These are phyloP conservation scores for Physcomitrellopsis africana DNA, from an alignment of 225 moss, liverwort and hornwort genomes.

Conservation along the genomic window DNA sequence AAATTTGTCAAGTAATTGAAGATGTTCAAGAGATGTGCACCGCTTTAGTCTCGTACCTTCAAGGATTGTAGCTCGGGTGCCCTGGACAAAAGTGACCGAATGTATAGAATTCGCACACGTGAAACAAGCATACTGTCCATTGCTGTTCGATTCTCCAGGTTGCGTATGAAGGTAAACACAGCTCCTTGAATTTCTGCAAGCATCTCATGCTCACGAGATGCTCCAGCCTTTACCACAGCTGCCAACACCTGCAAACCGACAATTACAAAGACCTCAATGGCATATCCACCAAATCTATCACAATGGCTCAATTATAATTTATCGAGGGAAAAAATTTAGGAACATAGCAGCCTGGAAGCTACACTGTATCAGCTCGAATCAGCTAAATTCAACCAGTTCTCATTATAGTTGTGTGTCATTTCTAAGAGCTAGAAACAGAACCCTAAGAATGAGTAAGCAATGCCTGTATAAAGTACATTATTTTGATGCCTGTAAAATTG, in stretches of 20 bases:
- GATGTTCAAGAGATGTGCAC: neutral
- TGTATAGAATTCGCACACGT: slow-evolving; percentile 81
- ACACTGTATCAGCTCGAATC: neutral
- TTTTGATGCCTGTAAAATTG: slow-evolving; percentile 4
- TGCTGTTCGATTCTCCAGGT: slow-evolving; percentile 69
- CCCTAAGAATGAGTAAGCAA: neutral
- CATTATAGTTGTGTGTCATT: neutral
- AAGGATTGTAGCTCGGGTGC: slow-evolving; percentile 76
- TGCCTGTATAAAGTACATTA: neutral
- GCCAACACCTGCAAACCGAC: slow-evolving; percentile 58
- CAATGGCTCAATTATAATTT: neutral
- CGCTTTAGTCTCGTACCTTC: slow-evolving; percentile 31
- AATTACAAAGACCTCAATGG: slow-evolving; percentile 10
- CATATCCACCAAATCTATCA: neutral
- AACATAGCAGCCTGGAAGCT: neutral
- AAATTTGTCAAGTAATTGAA: neutral
- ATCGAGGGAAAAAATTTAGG: neutral
- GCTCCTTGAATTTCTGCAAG: slow-evolving; percentile 88
- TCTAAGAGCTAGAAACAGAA: slow-evolving; percentile 4
- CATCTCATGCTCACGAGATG: slow-evolving; percentile 88
- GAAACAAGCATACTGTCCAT: slow-evolving; percentile 92
- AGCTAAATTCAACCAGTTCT: neutral
- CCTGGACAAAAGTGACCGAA: slow-evolving; percentile 81
- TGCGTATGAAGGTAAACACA: slow-evolving; percentile 76
- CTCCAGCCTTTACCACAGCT: slow-evolving; percentile 86